Base-by-base conservation (phyloP, 1,139 yeast species). In the Hemisphaericaspora xylanilytica region DNA sequence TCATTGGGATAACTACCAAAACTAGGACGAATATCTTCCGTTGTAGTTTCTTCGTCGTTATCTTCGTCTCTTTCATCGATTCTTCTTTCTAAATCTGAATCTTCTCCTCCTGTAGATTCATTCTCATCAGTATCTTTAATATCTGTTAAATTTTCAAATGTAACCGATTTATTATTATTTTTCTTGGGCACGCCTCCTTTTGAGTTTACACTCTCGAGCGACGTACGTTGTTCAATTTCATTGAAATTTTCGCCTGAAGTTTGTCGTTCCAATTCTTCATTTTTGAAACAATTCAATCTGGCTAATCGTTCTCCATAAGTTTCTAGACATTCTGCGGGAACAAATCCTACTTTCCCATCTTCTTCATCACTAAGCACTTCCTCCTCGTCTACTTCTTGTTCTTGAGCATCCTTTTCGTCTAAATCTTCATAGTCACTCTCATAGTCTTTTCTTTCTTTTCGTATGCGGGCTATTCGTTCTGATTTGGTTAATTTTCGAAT, bases 241-340 rank as follows among this genome's bases (percentile, higher is more conserved):
- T 25, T 27, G 11, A 37, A 27, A 30, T 30, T 37, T 6, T 28
- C 35, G 3, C 30, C 34, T 14, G 32, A 26, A 5, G 37, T 16
- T 10, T 16, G 22, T 6, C 36, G 65, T 52, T 80, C 86, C 36
- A 81, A 57, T 47, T 85, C 88, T 59, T 88, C 96, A 62, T 92
- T 92, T 49, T 89, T 84, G 75, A 90, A 88, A 61, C 96, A 88
- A 59, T 92, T 92, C 33, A 89, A 70, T 41, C 98, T 71, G 0
- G 98, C 98, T 39, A 94, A 66, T 42, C 98, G 71, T 60, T 92
- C 98, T 33, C 82, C 86, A 44, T 87, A 89, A 0, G 96, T 87
- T 61, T 92, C 98, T 33, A 92, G 68, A 47, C 95, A 83, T 59
- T 92, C 98, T 1, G 97, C 97, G 1, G 98, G 98, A 2, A 95